Conservation (phyloP, 148 eudicot genomes). For the Arctostaphylos glauca region DNA sequence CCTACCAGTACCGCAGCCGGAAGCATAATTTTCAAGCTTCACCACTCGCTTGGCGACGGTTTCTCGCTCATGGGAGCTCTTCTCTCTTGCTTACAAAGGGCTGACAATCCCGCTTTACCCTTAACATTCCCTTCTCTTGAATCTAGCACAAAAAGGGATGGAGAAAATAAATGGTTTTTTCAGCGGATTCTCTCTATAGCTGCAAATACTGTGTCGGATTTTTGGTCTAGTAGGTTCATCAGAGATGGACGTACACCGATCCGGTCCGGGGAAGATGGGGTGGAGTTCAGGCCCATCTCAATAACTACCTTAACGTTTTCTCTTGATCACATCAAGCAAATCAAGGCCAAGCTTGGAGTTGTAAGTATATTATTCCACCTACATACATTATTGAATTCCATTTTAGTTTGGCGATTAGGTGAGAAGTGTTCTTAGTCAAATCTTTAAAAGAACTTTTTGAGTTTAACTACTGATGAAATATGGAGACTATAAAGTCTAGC, state of each 20-base stretch:
- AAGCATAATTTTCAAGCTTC: conserved; percentile 62
- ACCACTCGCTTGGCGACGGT: conserved; percentile 83
- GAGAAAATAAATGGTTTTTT: neutral
- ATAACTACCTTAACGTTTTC: conserved; percentile 33
- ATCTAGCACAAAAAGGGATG: neutral
- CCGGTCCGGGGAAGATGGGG: conserved; percentile 44
- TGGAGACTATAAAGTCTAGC: no score
- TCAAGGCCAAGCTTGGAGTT: neutral
- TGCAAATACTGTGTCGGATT: conserved; percentile 42
- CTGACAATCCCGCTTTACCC: conserved; percentile 67
- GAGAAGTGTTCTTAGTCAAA: no score
- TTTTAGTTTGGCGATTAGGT: no score
- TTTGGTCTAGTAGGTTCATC: conserved; percentile 47
- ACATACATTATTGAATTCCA: no score
- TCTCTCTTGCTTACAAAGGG: conserved; percentile 74
- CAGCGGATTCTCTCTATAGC: conserved; percentile 12
- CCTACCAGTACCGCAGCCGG: conserved; percentile 74
- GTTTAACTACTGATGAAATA: no score
- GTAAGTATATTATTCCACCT: neutral
- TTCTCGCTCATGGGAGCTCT: conserved; percentile 88
- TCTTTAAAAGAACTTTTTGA: no score
- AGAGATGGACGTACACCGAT: conserved; percentile 51
- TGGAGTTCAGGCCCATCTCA: conserved; percentile 45
- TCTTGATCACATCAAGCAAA: conserved; percentile 13
- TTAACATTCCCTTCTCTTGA: conserved; percentile 45